Percentiles rank a stretch among this genome's conserved stretches.
Evolutionary conservation across 2,329 filamentous ascomycete genomes (phyloP).

Genomic region (Raffaelea ambrosiae): DNA sequence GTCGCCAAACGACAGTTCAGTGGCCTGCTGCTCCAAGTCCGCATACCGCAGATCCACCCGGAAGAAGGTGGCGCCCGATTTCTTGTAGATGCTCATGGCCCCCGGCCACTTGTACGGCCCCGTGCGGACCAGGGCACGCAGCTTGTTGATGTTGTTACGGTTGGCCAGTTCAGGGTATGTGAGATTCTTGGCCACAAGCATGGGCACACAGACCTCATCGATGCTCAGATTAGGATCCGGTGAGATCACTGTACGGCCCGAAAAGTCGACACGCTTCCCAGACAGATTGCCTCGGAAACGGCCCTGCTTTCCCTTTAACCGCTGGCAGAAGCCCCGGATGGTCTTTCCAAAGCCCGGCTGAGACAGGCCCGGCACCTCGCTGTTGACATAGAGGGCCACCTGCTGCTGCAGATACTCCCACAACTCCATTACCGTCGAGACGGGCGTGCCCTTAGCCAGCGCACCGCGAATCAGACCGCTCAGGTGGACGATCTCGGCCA

Average conservation of each 20-base stretch:
- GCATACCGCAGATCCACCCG: slow-evolving; percentile 71
- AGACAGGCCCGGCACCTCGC: slow-evolving; percentile 85
- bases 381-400: slow-evolving; percentile 97
- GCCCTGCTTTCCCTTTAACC: slow-evolving; percentile 93
- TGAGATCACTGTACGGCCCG: slow-evolving; percentile 92
- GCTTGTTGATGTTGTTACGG: slow-evolving; percentile 74
- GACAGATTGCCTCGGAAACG: slow-evolving; percentile 95
- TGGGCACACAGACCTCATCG: slow-evolving; percentile 86
- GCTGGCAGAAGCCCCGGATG: slow-evolving; percentile 88
- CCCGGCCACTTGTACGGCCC: slow-evolving; percentile 78
- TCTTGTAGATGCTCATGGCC: slow-evolving; percentile 34
- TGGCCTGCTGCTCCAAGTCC: slow-evolving; percentile 61
- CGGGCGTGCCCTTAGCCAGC: slow-evolving; percentile 70
- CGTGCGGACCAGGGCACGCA: slow-evolving; percentile 64
- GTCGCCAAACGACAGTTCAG: slow-evolving; percentile 71
- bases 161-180: slow-evolving; percentile 91
- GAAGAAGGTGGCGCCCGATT: slow-evolving; percentile 58
- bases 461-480: slow-evolving; percentile 81
- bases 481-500: slow-evolving; percentile 93
- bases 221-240: slow-evolving; percentile 92
- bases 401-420: slow-evolving; percentile 97
- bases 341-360: slow-evolving; percentile 80
- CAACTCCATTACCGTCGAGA: slow-evolving; percentile 91
- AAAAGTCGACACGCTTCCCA: slow-evolving; percentile 98
- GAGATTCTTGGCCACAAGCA: slow-evolving; percentile 88